These are phyloP conservation scores for Entomortierella beljakovae DNA, from an alignment of 192 early-diverging fungal species.

Conservation along the genomic window DNA sequence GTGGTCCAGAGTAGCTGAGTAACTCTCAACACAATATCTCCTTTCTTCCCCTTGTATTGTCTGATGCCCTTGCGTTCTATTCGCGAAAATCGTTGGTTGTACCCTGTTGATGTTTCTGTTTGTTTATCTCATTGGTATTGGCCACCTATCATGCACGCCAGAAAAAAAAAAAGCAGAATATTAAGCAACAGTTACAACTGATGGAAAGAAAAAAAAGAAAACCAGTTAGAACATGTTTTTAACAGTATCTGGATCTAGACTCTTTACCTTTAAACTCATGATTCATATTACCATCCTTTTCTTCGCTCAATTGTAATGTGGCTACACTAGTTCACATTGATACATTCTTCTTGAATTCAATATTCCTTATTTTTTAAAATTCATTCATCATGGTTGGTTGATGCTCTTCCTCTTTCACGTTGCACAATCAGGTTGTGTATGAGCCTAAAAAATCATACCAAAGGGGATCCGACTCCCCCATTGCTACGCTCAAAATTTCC, in stretches of 20 bases:
- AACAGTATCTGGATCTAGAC: too few species aligned
- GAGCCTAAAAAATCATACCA: conserved; percentile 2
- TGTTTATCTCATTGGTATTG: conserved; percentile 9
- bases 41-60: not conserved
- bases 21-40: not conserved
- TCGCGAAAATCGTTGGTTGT: conserved; percentile 1
- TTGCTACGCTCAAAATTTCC: not conserved
- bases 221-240: too few species aligned
- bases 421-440: conserved; percentile 20
- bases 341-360: not conserved
- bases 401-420: not conserved
- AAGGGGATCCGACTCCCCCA: not conserved
- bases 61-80: conserved; percentile 1
- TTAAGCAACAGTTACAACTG: too few species aligned
- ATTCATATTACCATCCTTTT: too few species aligned
- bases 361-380: conserved; percentile 12
- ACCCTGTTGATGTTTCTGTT: conserved; percentile 3
- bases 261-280: too few species aligned
- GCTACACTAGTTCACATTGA: too few species aligned
- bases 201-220: not conserved
- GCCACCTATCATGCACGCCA: conserved; percentile 11
- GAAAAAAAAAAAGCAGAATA: not conserved
- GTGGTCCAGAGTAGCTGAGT: not conserved
- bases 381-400: not conserved
- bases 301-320: too few species aligned